Evolutionary conservation across 352 stramenopile species (phyloP).

Genomic region (Phytopythium kandeliae): DNA sequence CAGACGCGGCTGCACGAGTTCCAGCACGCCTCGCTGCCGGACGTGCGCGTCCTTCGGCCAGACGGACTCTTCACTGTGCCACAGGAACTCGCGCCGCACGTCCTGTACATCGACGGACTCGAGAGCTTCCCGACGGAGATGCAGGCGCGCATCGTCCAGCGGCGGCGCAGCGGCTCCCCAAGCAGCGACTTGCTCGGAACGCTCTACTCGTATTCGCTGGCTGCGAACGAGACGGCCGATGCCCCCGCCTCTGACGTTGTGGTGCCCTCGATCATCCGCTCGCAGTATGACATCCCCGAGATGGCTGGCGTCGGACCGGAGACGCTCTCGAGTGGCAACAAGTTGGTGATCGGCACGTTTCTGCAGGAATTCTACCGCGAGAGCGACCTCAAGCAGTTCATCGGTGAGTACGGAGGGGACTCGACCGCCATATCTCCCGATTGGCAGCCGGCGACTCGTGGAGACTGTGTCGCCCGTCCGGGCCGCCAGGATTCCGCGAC

Average conservation of each 20-base stretch:
- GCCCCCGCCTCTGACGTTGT: slow-evolving; percentile 13
- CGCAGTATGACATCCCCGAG: slow-evolving; percentile 55
- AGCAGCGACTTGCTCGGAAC: slow-evolving; percentile 29
- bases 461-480: slow-evolving; percentile 26
- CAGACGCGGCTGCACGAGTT: slow-evolving; percentile 50
- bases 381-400: slow-evolving; percentile 40
- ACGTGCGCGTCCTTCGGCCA: slow-evolving; percentile 40
- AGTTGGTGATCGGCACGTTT: slow-evolving; percentile 63
- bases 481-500: neutral
- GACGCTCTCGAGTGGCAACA: slow-evolving; percentile 13
- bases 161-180: slow-evolving; percentile 12
- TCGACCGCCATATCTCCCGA: neutral
- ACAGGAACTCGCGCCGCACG: slow-evolving; percentile 20
- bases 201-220: slow-evolving; percentile 13
- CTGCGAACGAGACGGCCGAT: slow-evolving; percentile 4
- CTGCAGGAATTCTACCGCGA: slow-evolving; percentile 67
- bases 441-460: slow-evolving; percentile 21
- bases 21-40: slow-evolving; percentile 14
- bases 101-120: slow-evolving; percentile 61
- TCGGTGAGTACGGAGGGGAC: slow-evolving; percentile 15
- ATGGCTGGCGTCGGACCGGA: slow-evolving; percentile 14
- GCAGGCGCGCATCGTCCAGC: slow-evolving; percentile 43
- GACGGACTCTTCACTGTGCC: slow-evolving; percentile 32
- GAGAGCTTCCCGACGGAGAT: slow-evolving; percentile 69
- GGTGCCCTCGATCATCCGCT: slow-evolving; percentile 39